A percentile compares a stretch with the other conserved stretches of the same genome.
Evolutionary conservation across 768 basidiomycete genomes (phyloP).

Genomic region (Agrocybe praecox): DNA sequence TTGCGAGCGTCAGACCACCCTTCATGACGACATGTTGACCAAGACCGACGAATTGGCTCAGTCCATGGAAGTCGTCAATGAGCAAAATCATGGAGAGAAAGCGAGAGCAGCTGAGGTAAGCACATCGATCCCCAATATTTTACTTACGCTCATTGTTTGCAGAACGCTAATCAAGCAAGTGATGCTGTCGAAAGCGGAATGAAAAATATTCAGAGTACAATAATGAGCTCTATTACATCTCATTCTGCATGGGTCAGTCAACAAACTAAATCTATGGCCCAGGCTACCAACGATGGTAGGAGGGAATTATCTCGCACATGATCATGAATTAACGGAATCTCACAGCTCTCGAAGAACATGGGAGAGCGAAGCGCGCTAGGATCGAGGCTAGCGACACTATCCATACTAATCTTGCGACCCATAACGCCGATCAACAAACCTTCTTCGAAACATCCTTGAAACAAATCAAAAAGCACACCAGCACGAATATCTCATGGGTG

Average conservation of each 20-base stretch:
- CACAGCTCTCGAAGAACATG: constrained; percentile 62
- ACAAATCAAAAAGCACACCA: constrained; percentile 43
- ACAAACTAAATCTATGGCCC: constrained; percentile 41
- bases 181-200: constrained; percentile 42
- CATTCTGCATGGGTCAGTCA: constrained; percentile 56
- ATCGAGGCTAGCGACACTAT: constrained; percentile 58
- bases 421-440: constrained; percentile 53
- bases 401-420: constrained; percentile 49
- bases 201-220: constrained; percentile 42
- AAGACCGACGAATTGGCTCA: constrained; percentile 43
- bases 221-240: constrained; percentile 47
- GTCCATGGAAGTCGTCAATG: constrained; percentile 45
- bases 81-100: constrained; percentile 54
- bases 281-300: constrained; percentile 17
- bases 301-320: neutral
- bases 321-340: neutral
- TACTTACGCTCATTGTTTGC: constrained; percentile 6
- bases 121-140: neutral
- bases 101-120: constrained; percentile 64
- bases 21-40: constrained; percentile 41
- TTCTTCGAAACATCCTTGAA: constrained; percentile 52
- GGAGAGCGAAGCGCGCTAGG: constrained; percentile 67
- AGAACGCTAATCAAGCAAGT: constrained; percentile 46
- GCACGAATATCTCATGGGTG: constrained; percentile 53
- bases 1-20: constrained; percentile 47